Evolutionary conservation across 176 grass and related monocot genomes (phyloP).

Genomic region (Chrysopogon serrulatus): DNA sequence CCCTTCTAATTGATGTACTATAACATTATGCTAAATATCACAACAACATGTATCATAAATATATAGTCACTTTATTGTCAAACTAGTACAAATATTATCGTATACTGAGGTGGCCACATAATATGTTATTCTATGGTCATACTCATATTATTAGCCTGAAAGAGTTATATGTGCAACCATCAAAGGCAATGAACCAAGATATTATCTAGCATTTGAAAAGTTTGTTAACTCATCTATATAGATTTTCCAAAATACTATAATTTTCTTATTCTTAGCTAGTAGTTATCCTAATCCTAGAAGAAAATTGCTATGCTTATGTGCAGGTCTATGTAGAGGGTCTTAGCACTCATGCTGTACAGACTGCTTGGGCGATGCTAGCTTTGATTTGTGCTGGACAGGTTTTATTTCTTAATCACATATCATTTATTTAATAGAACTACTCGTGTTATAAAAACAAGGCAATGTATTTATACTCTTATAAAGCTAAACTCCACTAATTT

Average conservation of each 20-base stretch:
- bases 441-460: neutral
- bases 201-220: neutral
- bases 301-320: neutral
- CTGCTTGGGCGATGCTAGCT: conserved; percentile 20
- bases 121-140: too few relatives aligned
- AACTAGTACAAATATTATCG: too few relatives aligned
- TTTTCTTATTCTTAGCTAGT: neutral
- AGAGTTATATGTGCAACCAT: too few relatives aligned
- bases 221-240: neutral
- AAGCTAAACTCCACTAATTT: too few relatives aligned
- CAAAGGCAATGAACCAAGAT: neutral
- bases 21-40: too few relatives aligned
- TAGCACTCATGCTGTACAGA: neutral
- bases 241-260: neutral
- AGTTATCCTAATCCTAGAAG: neutral
- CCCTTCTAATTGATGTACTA: too few relatives aligned
- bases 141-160: too few relatives aligned
- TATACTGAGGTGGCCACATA: too few relatives aligned
- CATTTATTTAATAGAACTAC: neutral
- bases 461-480: neutral
- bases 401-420: neutral
- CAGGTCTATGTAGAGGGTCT: conserved; percentile 3
- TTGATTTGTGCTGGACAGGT: conserved; percentile 23
- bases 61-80: too few relatives aligned
- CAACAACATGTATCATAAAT: too few relatives aligned